phyloP scores from a whole-genome alignment of 305 asterid species.

The Fraxinus dipetala region DNA sequence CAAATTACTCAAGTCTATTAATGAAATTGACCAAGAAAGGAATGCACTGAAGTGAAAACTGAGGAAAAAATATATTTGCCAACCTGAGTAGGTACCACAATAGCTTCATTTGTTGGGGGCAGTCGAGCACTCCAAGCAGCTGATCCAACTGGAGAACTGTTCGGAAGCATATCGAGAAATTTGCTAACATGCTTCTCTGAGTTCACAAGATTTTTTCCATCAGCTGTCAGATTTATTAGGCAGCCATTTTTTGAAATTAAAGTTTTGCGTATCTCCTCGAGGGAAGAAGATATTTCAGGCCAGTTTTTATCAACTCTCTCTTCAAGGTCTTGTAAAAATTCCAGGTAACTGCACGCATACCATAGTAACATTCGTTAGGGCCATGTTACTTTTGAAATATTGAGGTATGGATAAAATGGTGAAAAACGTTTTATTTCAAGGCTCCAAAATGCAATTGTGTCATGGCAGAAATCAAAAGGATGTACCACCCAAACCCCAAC shows the following conservation, averaged over 20 bases:
- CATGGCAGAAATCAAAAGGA: background rate
- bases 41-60: background rate
- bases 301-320: constrained; percentile 75
- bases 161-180: constrained; percentile 90
- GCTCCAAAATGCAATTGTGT: constrained; percentile 1
- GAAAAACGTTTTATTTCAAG: constrained; percentile 4
- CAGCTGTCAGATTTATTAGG: constrained; percentile 84
- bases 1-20: constrained; percentile 11
- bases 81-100: constrained; percentile 97
- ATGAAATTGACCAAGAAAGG: constrained; percentile 5
- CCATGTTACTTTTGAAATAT: constrained; percentile 9
- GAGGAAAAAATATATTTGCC: constrained; percentile 17
- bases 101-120: constrained; percentile 79
- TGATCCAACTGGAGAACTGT: constrained; percentile 50
- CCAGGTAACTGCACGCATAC: constrained; percentile 75
- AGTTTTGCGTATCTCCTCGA: constrained; percentile 84
- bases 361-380: constrained; percentile 10
- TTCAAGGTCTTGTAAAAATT: constrained; percentile 72
- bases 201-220: constrained; percentile 61
- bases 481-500: background rate
- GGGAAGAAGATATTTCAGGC: constrained; percentile 77
- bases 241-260: constrained; percentile 73
- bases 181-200: constrained; percentile 67
- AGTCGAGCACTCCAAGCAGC: constrained; percentile 59
- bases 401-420: background rate